These are phyloP conservation scores for Pseudogymnoascus pannorum DNA, from an alignment of 2,329 filamentous ascomycete genomes.

Conservation along the genomic window DNA sequence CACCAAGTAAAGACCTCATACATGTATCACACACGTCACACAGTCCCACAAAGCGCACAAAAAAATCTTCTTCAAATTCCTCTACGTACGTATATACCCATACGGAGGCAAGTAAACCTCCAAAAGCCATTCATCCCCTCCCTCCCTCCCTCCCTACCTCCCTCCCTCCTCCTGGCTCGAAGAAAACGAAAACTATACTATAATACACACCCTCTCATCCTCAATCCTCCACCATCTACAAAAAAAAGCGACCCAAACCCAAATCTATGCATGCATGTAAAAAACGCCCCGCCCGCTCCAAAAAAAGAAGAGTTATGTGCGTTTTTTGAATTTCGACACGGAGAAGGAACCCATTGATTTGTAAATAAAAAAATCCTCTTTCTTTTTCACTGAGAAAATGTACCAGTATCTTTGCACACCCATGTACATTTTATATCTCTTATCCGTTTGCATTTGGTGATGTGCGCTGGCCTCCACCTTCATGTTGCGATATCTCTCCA, in stretches of 20 bases:
- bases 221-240: not conserved
- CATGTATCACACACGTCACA: not conserved
- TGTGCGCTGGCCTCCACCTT: not conserved
- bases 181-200: not conserved
- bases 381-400: not conserved
- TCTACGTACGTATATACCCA: not conserved
- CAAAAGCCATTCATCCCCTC: not conserved
- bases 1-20: not conserved
- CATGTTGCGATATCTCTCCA: not conserved
- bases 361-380: not conserved
- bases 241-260: not conserved
- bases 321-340: not conserved
- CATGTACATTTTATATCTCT: not conserved
- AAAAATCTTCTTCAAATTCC: not conserved
- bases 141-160: too few relatives aligned
- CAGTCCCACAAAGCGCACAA: not conserved
- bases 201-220: not conserved
- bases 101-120: not conserved
- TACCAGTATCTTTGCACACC: not conserved
- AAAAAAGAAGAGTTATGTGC: not conserved
- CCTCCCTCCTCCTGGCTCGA: too few relatives aligned
- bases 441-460: not conserved
- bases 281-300: not conserved
- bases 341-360: not conserved
- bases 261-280: not conserved